Evolutionary conservation across 768 basidiomycete genomes (phyloP).

Genomic region (Ramaria rubella): DNA sequence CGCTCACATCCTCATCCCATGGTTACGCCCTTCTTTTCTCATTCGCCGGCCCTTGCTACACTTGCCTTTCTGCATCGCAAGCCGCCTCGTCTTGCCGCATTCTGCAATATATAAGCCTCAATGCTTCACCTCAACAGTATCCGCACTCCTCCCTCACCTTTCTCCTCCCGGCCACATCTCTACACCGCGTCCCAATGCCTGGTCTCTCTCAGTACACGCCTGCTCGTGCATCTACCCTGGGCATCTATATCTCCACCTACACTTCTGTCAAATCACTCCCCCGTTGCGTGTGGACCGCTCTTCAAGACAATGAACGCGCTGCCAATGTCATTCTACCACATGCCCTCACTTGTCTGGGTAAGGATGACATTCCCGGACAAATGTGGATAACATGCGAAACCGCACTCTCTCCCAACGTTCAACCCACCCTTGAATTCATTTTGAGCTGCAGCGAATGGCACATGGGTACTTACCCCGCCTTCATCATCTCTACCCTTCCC

Average conservation of each 20-base stretch:
- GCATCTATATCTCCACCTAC: conserved; percentile 4
- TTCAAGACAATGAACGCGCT: conserved; percentile 32
- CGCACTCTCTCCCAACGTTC: conserved; percentile 14
- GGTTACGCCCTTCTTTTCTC: too few relatives aligned
- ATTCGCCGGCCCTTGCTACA: background rate
- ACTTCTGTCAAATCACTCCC: conserved; percentile 23
- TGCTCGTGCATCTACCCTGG: background rate
- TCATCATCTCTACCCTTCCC: conserved; percentile 42
- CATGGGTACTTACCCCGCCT: conserved; percentile 59
- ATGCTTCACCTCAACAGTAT: background rate
- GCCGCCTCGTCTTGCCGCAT: background rate
- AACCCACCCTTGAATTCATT: conserved; percentile 41
- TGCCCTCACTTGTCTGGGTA: conserved; percentile 21
- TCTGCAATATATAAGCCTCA: background rate
- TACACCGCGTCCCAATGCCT: background rate
- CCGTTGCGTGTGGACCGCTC: conserved; percentile 27
- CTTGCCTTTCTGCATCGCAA: background rate
- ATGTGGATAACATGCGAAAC: conserved; percentile 42
- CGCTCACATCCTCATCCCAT: background rate
- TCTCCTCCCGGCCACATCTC: background rate
- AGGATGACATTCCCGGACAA: conserved; percentile 2
- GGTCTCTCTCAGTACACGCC: conserved; percentile 2
- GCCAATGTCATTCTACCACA: conserved; percentile 50
- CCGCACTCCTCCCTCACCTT: background rate
- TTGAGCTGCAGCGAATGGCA: conserved; percentile 51